A percentile compares a stretch with the other conserved stretches of the same genome.
phyloP scores from a whole-genome alignment of 805 yeast species.

The Kodamaea laetipori region DNA sequence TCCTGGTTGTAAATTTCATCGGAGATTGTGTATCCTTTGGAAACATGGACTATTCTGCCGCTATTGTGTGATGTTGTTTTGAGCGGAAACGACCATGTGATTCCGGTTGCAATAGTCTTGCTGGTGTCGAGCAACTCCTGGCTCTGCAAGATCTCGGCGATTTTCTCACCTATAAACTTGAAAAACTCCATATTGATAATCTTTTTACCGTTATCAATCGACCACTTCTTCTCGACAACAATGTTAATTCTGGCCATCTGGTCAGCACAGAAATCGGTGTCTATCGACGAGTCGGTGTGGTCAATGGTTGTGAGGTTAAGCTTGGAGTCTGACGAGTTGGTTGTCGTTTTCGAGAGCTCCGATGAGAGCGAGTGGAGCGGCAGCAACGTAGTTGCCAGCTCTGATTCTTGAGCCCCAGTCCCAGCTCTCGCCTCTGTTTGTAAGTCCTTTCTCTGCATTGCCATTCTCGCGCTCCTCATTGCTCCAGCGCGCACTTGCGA shows the following conservation, averaged over 20 bases:
- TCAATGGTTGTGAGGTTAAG: slow-evolving; percentile 12
- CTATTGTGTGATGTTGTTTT: slow-evolving; percentile 41
- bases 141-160: slow-evolving; percentile 27
- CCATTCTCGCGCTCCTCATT: too few relatives aligned
- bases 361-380: slow-evolving; percentile 3
- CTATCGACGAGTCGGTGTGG: slow-evolving; percentile 12
- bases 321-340: slow-evolving; percentile 11
- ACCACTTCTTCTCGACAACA: slow-evolving; percentile 40
- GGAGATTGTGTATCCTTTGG: slow-evolving; percentile 60
- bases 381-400: too few relatives aligned
- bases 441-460: too few relatives aligned
- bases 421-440: too few relatives aligned
- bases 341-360: slow-evolving; percentile 7
- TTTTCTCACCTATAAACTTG: slow-evolving; percentile 40
- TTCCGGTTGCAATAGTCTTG: slow-evolving; percentile 39
- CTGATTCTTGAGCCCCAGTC: too few relatives aligned
- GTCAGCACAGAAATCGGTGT: slow-evolving; percentile 11
- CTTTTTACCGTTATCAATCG: slow-evolving; percentile 40
- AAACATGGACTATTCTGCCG: slow-evolving; percentile 52
- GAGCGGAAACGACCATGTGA: slow-evolving; percentile 62
- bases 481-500: neutral
- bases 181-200: slow-evolving; percentile 45
- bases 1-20: slow-evolving; percentile 45
- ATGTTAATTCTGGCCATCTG: slow-evolving; percentile 28
- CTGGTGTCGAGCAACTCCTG: slow-evolving; percentile 20